A percentile compares a stretch with the other conserved stretches of the same genome.
These are phyloP conservation scores for Emydomyces testavorans DNA, from an alignment of 2,329 filamentous ascomycete species.

Conservation along the genomic window DNA sequence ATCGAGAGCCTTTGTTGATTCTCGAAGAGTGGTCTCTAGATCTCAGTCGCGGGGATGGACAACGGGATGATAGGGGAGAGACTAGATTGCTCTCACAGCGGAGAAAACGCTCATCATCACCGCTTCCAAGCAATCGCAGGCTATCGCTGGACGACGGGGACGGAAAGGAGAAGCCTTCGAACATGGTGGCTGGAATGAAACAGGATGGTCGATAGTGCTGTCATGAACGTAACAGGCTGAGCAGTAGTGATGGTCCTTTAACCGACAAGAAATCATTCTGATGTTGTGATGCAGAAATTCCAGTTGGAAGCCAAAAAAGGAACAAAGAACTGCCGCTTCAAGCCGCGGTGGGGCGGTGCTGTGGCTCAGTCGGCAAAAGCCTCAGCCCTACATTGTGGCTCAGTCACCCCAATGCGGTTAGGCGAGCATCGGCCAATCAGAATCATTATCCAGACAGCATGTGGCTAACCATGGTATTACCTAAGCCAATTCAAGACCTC, in stretches of 20 bases:
- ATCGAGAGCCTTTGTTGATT: slow-evolving; percentile 25
- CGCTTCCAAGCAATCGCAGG: slow-evolving; percentile 18
- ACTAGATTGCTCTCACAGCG: slow-evolving; percentile 30
- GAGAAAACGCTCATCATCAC: slow-evolving; percentile 28
- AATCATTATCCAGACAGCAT: no score
- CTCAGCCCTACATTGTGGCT: neutral
- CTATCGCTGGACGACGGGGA: slow-evolving; percentile 25
- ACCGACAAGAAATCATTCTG: no score
- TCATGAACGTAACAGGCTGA: neutral
- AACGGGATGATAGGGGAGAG: slow-evolving; percentile 34
- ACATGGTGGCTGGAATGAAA: slow-evolving; percentile 22
- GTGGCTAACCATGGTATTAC: no score
- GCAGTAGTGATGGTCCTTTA: no score
- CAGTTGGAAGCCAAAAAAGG: neutral
- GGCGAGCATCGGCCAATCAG: no score
- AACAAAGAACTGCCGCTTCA: neutral
- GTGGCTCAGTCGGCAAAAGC: neutral
- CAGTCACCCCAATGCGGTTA: no score
- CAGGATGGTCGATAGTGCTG: no score
- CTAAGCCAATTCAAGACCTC: no score
- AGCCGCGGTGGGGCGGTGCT: neutral
- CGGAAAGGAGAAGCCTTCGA: slow-evolving; percentile 35
- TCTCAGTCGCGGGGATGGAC: slow-evolving; percentile 30
- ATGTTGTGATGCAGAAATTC: no score
- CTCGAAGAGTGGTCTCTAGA: slow-evolving; percentile 15